Conservation (phyloP, 2,329 filamentous ascomycete genomes). For the Calycina herbarum region DNA sequence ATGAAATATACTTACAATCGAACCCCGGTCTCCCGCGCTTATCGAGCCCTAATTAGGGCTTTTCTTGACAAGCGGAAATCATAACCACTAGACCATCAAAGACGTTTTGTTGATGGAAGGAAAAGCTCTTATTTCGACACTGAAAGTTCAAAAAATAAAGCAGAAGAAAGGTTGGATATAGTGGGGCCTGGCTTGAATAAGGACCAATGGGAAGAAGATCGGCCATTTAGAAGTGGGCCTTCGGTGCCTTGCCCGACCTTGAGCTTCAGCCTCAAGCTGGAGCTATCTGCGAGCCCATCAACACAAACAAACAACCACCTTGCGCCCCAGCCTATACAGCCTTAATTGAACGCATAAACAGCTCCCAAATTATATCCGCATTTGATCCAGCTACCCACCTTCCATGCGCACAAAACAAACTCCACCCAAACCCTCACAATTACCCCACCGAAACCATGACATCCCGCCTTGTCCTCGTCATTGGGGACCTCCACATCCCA, state of each 20-base stretch:
- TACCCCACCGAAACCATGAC: slow-evolving; percentile 52
- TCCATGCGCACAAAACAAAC: slow-evolving; percentile 8
- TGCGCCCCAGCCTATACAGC: neutral
- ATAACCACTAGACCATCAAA: slow-evolving; percentile 40
- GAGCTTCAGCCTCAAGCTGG: neutral
- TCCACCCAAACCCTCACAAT: slow-evolving; percentile 11
- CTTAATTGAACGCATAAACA: neutral
- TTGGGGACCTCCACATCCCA: slow-evolving; percentile 91
- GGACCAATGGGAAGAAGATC: neutral
- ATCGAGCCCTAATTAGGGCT: neutral
- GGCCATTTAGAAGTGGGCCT: neutral
- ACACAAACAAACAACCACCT: neutral
- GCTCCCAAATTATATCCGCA: neutral
- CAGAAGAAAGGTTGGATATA: neutral
- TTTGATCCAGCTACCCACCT: neutral
- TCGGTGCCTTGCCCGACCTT: neutral
- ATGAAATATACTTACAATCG: slow-evolving; percentile 16
- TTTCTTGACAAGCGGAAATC: slow-evolving; percentile 39
- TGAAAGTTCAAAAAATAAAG: neutral
- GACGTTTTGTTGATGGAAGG: slow-evolving; percentile 10
- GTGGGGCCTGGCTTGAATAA: neutral
- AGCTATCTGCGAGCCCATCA: neutral
- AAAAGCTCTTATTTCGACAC: neutral
- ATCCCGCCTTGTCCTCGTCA: slow-evolving; percentile 86
- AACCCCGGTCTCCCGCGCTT: slow-evolving; percentile 32